These are phyloP conservation scores for Colletotrichum sp. DNA, from an alignment of 2,329 filamentous ascomycete species.

Conservation along the genomic window DNA sequence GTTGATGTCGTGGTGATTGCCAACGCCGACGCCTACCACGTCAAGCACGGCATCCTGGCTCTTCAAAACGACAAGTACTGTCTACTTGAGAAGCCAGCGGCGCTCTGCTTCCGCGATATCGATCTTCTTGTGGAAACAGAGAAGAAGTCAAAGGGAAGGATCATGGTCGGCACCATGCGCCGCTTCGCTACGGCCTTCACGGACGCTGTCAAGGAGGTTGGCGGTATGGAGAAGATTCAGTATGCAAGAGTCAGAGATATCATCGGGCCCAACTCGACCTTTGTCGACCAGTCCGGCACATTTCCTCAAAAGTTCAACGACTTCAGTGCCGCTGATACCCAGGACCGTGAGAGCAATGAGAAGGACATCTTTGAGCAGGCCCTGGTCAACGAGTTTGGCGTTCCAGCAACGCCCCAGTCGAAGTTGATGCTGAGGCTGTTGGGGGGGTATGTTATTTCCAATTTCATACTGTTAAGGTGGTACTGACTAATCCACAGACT, in stretches of 20 bases:
- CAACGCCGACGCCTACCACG: slow-evolving; percentile 60
- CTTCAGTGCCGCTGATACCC: slow-evolving; percentile 29
- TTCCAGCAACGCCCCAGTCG: slow-evolving; percentile 29
- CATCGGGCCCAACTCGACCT: slow-evolving; percentile 57
- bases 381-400: slow-evolving; percentile 32
- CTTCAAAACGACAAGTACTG: slow-evolving; percentile 59
- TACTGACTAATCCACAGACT: too few species aligned
- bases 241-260: slow-evolving; percentile 54
- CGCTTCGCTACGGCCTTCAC: slow-evolving; percentile 63
- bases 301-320: slow-evolving; percentile 50
- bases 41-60: slow-evolving; percentile 53
- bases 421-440: slow-evolving; percentile 28
- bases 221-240: slow-evolving; percentile 51
- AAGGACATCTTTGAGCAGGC: slow-evolving; percentile 32
- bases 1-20: slow-evolving; percentile 60
- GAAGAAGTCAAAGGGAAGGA: slow-evolving; percentile 39
- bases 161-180: slow-evolving; percentile 67
- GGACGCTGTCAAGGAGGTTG: slow-evolving; percentile 59
- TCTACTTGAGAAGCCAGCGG: slow-evolving; percentile 64
- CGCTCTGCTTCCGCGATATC: slow-evolving; percentile 50
- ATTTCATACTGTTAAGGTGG: too few species aligned
- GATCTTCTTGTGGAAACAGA: slow-evolving; percentile 55
- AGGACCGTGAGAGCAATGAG: slow-evolving; percentile 25
- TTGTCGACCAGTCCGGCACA: slow-evolving; percentile 53
- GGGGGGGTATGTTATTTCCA: too few species aligned